Evolutionary conservation across 208 protist genomes (phyloP).

Genomic region (Phytomonas francai): DNA sequence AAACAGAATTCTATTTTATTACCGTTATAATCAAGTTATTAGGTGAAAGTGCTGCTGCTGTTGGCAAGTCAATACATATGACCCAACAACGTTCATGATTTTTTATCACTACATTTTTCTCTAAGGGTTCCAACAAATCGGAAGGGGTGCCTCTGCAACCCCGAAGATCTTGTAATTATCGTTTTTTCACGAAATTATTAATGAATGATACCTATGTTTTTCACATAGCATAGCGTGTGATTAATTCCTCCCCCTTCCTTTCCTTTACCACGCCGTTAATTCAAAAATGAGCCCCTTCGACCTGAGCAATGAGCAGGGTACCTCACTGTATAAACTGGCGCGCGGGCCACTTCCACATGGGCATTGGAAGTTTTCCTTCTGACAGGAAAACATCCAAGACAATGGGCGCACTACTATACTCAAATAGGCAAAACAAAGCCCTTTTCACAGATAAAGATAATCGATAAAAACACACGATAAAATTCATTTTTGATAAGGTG

Average conservation of each 20-base stretch:
- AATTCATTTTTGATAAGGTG: background rate
- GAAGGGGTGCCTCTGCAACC: background rate
- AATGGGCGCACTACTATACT: background rate
- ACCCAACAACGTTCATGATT: background rate
- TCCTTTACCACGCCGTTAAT: background rate
- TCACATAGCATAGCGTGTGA: background rate
- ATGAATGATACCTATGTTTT: background rate
- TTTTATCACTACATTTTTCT: background rate
- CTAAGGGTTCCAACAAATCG: background rate
- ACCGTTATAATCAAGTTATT: background rate
- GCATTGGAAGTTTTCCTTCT: background rate
- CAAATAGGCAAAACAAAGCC: background rate
- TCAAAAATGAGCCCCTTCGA: background rate
- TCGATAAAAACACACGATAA: background rate
- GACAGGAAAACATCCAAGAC: background rate
- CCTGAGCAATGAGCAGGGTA: background rate
- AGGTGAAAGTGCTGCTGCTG: background rate
- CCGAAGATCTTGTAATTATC: background rate
- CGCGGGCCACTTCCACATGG: background rate
- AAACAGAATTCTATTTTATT: background rate
- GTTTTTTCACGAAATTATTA: background rate
- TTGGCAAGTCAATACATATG: background rate
- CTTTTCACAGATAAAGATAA: background rate
- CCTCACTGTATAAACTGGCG: background rate
- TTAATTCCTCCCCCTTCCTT: background rate